Conservation (phyloP, 2,329 filamentous ascomycete species). For the Septoria petroselini region DNA sequence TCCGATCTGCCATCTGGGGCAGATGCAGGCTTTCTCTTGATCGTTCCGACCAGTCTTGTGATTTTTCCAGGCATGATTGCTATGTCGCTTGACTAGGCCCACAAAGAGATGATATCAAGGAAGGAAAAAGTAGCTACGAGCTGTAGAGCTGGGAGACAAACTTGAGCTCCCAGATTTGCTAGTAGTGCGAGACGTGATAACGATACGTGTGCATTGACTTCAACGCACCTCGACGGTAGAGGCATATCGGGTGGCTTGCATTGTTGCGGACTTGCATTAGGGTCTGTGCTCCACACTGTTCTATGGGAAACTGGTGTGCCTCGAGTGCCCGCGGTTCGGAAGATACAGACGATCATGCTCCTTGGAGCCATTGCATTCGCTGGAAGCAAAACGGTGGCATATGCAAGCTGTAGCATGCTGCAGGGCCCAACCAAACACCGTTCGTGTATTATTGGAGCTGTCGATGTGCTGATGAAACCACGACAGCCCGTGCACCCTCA, state of each 20-base stretch:
- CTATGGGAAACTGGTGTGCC: background rate
- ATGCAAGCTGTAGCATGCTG: background rate
- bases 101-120: background rate
- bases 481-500: background rate
- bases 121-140: background rate
- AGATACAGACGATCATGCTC: slow-evolving; percentile 4
- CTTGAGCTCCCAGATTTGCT: no score
- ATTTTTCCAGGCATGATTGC: slow-evolving; percentile 36
- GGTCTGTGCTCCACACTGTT: background rate
- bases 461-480: background rate
- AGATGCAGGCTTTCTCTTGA: slow-evolving; percentile 47
- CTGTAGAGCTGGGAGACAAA: background rate
- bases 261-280: slow-evolving; percentile 7
- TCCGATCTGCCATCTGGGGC: slow-evolving; percentile 50
- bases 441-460: background rate
- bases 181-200: slow-evolving; percentile 3
- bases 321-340: slow-evolving; percentile 1
- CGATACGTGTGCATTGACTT: slow-evolving; percentile 1
- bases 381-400: slow-evolving; percentile 4
- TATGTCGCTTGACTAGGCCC: background rate
- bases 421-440: slow-evolving; percentile 6
- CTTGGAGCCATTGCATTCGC: slow-evolving; percentile 6
- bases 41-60: slow-evolving; percentile 45
- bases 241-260: slow-evolving; percentile 6
- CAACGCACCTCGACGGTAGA: background rate